phyloP scores from a whole-genome alignment of 2,329 filamentous ascomycete species.

The Geosmithia morbida region DNA sequence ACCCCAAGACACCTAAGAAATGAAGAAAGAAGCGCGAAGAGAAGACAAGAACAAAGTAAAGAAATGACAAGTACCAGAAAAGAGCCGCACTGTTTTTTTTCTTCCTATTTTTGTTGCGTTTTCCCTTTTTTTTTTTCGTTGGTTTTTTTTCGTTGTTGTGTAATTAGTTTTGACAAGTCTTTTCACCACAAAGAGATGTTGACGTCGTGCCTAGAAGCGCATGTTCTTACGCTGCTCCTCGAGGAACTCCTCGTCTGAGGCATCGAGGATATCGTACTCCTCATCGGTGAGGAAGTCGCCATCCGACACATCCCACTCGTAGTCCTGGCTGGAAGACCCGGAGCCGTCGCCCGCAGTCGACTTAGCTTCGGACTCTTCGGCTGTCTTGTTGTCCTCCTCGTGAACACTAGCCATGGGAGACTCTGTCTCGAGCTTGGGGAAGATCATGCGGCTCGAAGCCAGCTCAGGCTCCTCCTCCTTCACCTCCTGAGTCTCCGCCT shows the following conservation, averaged over 20 bases:
- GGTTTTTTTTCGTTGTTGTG: not conserved
- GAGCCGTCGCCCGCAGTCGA: conserved; percentile 33
- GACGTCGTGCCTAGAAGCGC: too few relatives aligned
- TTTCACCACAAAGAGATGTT: too few relatives aligned
- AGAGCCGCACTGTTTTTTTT: not conserved
- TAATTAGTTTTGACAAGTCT: not conserved
- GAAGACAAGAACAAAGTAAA: not conserved
- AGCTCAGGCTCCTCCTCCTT: conserved; percentile 6
- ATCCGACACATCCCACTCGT: conserved; percentile 50
- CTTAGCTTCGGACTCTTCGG: conserved; percentile 36
- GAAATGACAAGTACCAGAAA: not conserved
- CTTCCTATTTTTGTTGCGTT: not conserved
- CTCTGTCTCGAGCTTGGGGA: conserved; percentile 92
- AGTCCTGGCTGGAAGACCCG: conserved; percentile 36
- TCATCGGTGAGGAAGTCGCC: conserved; percentile 89
- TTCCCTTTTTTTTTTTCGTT: not conserved
- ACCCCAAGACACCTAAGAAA: not conserved
- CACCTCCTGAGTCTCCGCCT: conserved; percentile 8
- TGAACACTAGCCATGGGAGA: conserved; percentile 73
- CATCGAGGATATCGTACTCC: conserved; percentile 94
- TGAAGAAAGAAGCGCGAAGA: not conserved
- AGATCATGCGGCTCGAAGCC: conserved; percentile 66
- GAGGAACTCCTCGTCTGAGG: conserved; percentile 74
- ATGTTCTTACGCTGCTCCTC: conserved; percentile 21
- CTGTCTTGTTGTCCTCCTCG: conserved; percentile 26